Base-by-base conservation (phyloP, 768 basidiomycete genomes). In the Dendrothele bispora region DNA sequence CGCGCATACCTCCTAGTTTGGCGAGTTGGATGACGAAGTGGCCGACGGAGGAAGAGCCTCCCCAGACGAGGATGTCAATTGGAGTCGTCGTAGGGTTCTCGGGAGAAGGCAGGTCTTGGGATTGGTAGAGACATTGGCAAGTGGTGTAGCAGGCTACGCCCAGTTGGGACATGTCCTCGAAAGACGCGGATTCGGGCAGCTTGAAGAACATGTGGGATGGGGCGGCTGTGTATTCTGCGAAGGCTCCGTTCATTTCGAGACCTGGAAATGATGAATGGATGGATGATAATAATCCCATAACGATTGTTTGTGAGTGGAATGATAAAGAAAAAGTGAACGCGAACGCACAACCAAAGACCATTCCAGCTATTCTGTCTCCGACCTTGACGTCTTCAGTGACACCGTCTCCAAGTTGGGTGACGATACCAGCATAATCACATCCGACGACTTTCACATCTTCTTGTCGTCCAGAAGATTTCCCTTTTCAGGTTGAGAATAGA, bases 21-120 rank as follows among this genome's bases (percentile, higher is more conserved):
- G 65, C 63, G 2, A 73, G 60, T 48, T 68, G 63, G 22, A 73
- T 61, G 7, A 50, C 55, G 29, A 45, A 53, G 38, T 52, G 42
- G 7, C 65, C 65, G 35, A 66, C 62, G 27, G 55, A 49, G 26
- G 58, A 54, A 24, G 64, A 54, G 2, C 59, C 67, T 7, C 61
- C 60, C 47, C 61, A 63, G 24, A 69, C 54, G 37, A 67, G 50
- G 52, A 61, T 59, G 20, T 17, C 25, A 22, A 26, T 29, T 22
- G 30, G 43, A 17, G 29, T 29, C 7, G 30, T 24, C 17, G 27
- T 15, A 12, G 46, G 46, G 14, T 21, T 27, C 6, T 22, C 37
- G 18, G 46, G 46, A n/a, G 25, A 26, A 15, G 43, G 43, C 27
- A 45, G 34, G n/a, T 38, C 32, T 14, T 38, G 46, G 11, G 46